Evolutionary conservation across 73 alveolate species (phyloP), one percentile per base, ranked within the genome.

Genomic region (Paramecium tetraurelia): DNA sequence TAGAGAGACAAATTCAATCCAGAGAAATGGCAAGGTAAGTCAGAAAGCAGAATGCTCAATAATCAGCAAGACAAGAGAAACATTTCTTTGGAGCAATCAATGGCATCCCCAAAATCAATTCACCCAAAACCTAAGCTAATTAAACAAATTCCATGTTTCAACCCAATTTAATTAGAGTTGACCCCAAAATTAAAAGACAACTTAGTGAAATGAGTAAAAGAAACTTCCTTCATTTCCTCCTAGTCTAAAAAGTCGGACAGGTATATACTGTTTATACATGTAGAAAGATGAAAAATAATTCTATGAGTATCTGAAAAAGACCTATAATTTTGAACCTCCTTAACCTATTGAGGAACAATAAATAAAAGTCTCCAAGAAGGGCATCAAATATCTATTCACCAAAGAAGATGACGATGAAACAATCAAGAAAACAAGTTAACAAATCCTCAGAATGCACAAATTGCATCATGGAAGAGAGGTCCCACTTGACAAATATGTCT

Each of bases 251-350:
- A 48, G 75, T 80, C 18, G 90, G 90, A 27, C 75, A 80, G 5
- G 86, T 72, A 72, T 11, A 24, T 27, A 8, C 57, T 31, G 4
- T 38, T 20, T 48, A 80, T 80, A 80, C 14, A 1, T 0, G 31
- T 80, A 80, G 90, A 80, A 80, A 48, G 75, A 80, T 41, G 90
- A 80, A 46, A 80, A 80, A 80, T 22, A 33, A 80, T 80, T 80
- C 53, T 44, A 80, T 80, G 90, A 80, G 22, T 80, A 31, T 41
- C 24, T 80, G 24, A 80, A 43, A 46, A 80, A 80, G 43, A 80
- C 90, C 5, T 80, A 80, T 46, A 80, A 80, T 80, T 80, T 80
- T 22, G 90, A 80, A 80, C 90, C 90, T 46, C 84, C 84, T 31
- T 27, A 63, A 63, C 90, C 90, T 7, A 80, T 31, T 43, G 90